phyloP scores from a whole-genome alignment of 805 yeast species.

The Lipomyces yamadae region DNA sequence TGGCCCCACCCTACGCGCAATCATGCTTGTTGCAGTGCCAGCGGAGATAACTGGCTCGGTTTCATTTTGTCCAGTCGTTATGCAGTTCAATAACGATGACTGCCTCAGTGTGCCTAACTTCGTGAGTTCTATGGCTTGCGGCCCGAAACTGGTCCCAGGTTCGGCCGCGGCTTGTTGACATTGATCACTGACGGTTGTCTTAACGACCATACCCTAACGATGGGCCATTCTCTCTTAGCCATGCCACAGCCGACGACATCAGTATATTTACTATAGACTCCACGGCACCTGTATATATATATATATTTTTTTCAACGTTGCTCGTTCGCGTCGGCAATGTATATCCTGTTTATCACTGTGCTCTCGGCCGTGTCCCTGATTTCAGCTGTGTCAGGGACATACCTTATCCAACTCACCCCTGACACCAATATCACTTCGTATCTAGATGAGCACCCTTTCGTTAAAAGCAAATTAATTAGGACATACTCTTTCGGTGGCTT shows the following conservation, averaged over 20 bases:
- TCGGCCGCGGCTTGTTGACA: not conserved
- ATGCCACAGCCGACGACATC: not conserved
- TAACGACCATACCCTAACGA: not conserved
- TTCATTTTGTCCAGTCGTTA: too few species aligned
- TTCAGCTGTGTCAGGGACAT: conserved; percentile 27
- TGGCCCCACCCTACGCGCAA: too few species aligned
- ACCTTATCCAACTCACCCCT: conserved; percentile 44
- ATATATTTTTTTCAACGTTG: not conserved
- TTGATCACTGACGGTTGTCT: not conserved
- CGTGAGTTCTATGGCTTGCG: too few species aligned
- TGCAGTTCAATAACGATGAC: too few species aligned
- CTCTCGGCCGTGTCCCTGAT: conserved; percentile 15
- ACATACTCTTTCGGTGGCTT: conserved; percentile 71
- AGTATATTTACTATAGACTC: not conserved
- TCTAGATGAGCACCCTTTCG: conserved; percentile 50
- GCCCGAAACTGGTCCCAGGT: not conserved
- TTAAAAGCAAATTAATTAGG: conserved; percentile 54
- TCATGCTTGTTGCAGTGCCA: too few species aligned
- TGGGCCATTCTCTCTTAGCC: not conserved
- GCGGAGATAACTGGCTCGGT: too few species aligned
- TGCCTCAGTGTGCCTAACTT: not conserved
- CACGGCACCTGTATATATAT: not conserved
- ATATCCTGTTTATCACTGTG: not conserved
- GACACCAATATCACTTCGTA: conserved; percentile 36
- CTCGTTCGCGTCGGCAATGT: not conserved